These are phyloP conservation scores for Globisporangium mamillatum DNA, from an alignment of 352 stramenopile species.

Conservation along the genomic window DNA sequence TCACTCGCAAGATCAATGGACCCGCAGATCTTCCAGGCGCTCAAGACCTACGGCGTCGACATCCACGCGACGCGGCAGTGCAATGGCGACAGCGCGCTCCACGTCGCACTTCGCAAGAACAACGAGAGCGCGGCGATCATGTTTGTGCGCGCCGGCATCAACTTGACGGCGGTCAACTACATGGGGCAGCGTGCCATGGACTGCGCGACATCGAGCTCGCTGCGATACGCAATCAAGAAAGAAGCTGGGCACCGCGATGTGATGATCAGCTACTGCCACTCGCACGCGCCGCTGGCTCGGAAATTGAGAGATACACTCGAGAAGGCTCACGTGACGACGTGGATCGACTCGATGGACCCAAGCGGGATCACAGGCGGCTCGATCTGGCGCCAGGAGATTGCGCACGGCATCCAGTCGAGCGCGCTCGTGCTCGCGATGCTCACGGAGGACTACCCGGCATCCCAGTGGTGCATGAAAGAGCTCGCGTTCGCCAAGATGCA, in stretches of 20 bases:
- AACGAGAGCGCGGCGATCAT: constrained; percentile 67
- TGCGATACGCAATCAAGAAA: constrained; percentile 86
- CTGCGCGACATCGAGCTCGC: constrained; percentile 54
- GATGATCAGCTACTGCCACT: constrained; percentile 88
- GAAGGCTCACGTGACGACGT: constrained; percentile 71
- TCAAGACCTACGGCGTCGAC: constrained; percentile 48
- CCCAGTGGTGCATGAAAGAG: constrained; percentile 87
- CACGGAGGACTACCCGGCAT: constrained; percentile 71
- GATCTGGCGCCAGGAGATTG: constrained; percentile 82
- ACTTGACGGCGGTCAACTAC: constrained; percentile 57
- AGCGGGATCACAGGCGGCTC: constrained; percentile 77
- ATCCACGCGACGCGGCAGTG: constrained; percentile 48
- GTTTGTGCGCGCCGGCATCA: constrained; percentile 68
- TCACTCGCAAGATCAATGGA: constrained; percentile 41
- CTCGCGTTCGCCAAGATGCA: constrained; percentile 84
- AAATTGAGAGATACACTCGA: constrained; percentile 72
- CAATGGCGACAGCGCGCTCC: constrained; percentile 73
- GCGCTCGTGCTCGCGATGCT: constrained; percentile 72
- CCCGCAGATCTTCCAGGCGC: constrained; percentile 47
- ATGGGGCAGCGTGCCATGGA: constrained; percentile 71
- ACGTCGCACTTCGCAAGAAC: constrained; percentile 66
- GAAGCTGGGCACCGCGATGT: constrained; percentile 78
- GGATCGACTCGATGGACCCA: constrained; percentile 84
- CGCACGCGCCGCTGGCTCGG: constrained; percentile 58
- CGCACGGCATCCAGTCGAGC: constrained; percentile 67